Evolutionary conservation across 768 basidiomycete genomes (phyloP).

Genomic region (Porphyrellus cyaneotinctus): DNA sequence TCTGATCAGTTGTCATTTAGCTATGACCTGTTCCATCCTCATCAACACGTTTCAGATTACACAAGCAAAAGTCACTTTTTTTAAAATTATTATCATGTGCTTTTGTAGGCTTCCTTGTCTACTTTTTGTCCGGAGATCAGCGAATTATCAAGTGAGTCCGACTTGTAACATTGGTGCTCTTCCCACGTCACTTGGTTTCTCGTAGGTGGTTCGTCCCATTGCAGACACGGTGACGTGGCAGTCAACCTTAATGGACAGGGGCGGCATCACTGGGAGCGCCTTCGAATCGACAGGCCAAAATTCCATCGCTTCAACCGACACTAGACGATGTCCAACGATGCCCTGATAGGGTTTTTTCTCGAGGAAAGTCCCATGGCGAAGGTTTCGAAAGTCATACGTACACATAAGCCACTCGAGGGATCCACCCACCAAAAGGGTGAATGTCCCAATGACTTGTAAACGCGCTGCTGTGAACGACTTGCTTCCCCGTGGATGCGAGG

Average conservation of each 20-base stretch:
- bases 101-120: neutral
- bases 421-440: neutral
- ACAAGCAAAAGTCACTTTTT: too few species aligned
- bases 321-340: neutral
- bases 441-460: neutral
- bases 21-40: too few species aligned
- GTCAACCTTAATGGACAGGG: neutral
- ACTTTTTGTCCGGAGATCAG: neutral
- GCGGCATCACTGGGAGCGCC: neutral
- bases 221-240: constrained; percentile 14
- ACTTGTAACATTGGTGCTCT: neutral
- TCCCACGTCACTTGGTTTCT: neutral
- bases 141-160: neutral
- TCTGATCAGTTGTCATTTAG: neutral
- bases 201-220: neutral
- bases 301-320: neutral
- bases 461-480: too few species aligned
- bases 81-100: neutral
- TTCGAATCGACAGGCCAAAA: neutral
- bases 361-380: neutral
- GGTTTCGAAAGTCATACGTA: neutral
- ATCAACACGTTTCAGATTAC: neutral
- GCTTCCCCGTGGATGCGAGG: too few species aligned
- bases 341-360: neutral
- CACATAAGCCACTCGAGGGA: neutral